Conservation (phyloP, 192 early-diverging fungal species). For the Allomyces macrogynus region DNA sequence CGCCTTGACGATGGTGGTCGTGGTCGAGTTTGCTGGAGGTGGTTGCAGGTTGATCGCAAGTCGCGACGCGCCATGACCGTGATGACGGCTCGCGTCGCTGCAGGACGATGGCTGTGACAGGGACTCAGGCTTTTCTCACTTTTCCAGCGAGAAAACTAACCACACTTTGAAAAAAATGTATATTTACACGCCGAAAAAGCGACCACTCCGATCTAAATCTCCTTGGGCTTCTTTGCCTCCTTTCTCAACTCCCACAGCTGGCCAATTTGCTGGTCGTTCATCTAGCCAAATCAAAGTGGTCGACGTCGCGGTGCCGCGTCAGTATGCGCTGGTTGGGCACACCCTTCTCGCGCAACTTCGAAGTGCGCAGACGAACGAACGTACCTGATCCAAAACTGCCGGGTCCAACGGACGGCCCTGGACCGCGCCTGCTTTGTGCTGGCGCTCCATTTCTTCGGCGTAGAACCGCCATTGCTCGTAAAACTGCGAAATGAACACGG, state of each 20-base stretch:
- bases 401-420: neutral
- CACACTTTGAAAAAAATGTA: neutral
- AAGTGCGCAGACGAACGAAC: neutral
- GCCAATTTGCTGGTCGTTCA: slow-evolving; percentile 1
- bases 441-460: neutral
- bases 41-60: no score
- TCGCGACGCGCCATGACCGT: no score
- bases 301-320: no score
- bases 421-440: neutral
- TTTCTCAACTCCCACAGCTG: neutral
- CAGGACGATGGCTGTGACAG: no score
- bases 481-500: neutral
- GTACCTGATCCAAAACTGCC: neutral
- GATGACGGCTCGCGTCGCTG: no score
- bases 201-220: neutral
- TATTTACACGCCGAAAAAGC: neutral
- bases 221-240: neutral
- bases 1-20: no score
- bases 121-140: no score
- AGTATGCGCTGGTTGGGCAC: no score
- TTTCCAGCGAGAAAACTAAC: no score
- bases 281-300: neutral
- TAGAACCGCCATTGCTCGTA: neutral
- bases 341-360: neutral
- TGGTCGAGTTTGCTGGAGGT: no score